phyloP scores from a whole-genome alignment of 129 eudicot genomes.

The Pseudognaphalium luteoalbum region DNA sequence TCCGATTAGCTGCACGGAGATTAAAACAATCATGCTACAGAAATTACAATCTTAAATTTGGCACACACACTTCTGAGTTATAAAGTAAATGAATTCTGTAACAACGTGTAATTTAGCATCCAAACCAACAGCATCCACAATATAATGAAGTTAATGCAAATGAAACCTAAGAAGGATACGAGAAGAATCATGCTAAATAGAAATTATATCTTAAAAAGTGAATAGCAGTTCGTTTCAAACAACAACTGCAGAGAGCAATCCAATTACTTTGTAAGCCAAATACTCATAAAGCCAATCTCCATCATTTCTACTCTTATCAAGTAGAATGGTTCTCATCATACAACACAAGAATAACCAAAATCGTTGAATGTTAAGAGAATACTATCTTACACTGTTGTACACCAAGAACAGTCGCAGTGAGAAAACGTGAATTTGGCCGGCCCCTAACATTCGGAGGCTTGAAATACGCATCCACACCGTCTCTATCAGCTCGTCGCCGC shows the following conservation, averaged over 20 bases:
- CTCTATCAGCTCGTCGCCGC: slow-evolving; percentile 68
- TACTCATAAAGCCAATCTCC: too few species aligned
- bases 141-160: neutral
- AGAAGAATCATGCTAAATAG: neutral
- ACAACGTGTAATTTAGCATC: neutral
- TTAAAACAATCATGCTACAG: neutral
- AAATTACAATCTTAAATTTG: neutral
- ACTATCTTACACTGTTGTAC: slow-evolving; percentile 67
- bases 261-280: neutral
- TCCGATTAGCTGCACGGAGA: slow-evolving; percentile 63
- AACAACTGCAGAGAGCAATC: neutral
- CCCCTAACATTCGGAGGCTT: slow-evolving; percentile 74
- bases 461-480: slow-evolving; percentile 77
- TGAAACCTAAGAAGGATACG: neutral
- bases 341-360: neutral
- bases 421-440: slow-evolving; percentile 88
- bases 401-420: slow-evolving; percentile 94
- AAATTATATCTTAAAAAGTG: too few species aligned
- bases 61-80: neutral
- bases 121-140: neutral
- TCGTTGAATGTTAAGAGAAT: neutral
- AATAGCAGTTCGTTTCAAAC: neutral
- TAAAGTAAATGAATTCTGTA: neutral
- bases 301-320: neutral
- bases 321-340: neutral